Percentiles rank a stretch among this genome's conserved stretches.
Conservation (phyloP, 768 basidiomycete genomes). For the Calocera viscosa region DNA sequence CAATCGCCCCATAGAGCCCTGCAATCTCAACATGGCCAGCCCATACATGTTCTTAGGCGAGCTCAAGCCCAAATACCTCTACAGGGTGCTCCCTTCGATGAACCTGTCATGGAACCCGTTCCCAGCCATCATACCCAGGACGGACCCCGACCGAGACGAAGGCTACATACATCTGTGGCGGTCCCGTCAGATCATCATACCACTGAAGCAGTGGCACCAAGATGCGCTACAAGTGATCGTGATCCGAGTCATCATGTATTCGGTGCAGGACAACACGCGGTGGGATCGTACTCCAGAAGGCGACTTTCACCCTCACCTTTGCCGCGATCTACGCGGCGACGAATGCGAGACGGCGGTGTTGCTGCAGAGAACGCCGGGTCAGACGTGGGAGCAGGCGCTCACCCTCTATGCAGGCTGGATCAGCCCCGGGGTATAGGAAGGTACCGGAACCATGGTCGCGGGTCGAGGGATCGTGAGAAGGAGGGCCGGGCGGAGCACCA, state of each 20-base stretch:
- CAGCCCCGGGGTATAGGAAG: background rate
- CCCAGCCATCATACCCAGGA: background rate
- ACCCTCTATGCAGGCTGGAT: background rate
- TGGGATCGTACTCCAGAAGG: constrained; percentile 6
- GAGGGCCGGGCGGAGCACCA: background rate
- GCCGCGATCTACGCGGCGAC: background rate
- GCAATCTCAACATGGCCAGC: background rate
- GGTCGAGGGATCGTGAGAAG: background rate
- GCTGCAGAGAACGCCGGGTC: background rate
- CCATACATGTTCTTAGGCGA: background rate
- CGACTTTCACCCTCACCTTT: background rate
- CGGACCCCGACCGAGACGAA: constrained; percentile 8
- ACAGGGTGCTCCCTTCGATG: background rate
- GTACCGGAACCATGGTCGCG: background rate
- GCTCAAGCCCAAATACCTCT: background rate
- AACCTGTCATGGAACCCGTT: background rate
- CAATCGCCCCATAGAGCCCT: background rate
- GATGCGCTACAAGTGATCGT: background rate
- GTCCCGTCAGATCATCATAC: background rate
- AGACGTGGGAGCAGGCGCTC: constrained; percentile 3
- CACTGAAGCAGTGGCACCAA: background rate
- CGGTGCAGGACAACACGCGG: constrained; percentile 7
- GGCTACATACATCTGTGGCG: constrained; percentile 1
- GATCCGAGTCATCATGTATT: constrained; percentile 1
- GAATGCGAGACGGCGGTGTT: background rate